Percentiles rank a stretch among this genome's conserved stretches.
phyloP scores from a whole-genome alignment of 768 basidiomycete genomes.

The Hygrocybe punicea region DNA sequence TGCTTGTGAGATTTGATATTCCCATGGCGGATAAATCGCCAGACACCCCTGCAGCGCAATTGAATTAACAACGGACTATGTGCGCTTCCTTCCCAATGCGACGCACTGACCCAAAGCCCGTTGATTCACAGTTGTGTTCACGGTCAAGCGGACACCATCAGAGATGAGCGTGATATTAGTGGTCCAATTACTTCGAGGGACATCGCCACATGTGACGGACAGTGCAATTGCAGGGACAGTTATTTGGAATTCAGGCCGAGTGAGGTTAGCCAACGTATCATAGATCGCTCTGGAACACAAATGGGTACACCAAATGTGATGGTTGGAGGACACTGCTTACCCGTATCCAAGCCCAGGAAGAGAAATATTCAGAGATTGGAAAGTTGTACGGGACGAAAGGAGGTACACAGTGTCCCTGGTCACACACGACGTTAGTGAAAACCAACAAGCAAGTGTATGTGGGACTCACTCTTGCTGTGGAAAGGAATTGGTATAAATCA shows the following conservation, averaged over 20 bases:
- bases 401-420: neutral
- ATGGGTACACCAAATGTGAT: neutral
- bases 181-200: neutral
- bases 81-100: neutral
- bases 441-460: neutral
- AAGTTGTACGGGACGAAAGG: neutral
- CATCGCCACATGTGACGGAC: neutral
- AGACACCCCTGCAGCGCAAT: neutral
- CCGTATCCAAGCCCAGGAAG: neutral
- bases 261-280: neutral
- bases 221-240: neutral
- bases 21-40: neutral
- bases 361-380: neutral
- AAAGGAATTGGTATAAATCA: neutral
- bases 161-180: neutral
- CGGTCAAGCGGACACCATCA: neutral
- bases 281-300: conserved; percentile 1
- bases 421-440: neutral
- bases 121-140: neutral
- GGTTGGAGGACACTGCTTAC: neutral
- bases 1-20: neutral
- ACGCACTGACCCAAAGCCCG: neutral
- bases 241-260: neutral
- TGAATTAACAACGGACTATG: neutral
- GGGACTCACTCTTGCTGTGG: neutral